Percentiles rank a stretch among this genome's conserved stretches.
Evolutionary conservation across 1,284 basidiomycete genomes (phyloP).

Genomic region (Macrocybe sp.): DNA sequence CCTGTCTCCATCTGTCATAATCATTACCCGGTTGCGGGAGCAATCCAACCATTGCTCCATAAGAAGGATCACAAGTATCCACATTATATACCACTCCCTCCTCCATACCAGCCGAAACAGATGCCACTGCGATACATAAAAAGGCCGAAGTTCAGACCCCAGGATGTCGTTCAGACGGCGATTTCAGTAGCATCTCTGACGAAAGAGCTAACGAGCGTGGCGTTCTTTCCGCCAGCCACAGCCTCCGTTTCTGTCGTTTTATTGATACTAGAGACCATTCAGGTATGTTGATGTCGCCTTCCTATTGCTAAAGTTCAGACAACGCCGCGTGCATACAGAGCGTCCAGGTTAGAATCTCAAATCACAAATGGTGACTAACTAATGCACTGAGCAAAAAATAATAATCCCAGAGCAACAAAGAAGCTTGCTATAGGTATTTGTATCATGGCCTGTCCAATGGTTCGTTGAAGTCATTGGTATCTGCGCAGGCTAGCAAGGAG

Average conservation of each 20-base stretch:
- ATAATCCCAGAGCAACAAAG: conserved; percentile 30
- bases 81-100: background rate
- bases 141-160: conserved; percentile 9
- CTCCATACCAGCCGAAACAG: background rate
- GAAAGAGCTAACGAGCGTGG: conserved; percentile 19
- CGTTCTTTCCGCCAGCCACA: conserved; percentile 36
- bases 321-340: conserved; percentile 6
- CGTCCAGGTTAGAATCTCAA: conserved; percentile 13
- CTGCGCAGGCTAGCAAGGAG: conserved; percentile 32
- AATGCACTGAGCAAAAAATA: background rate
- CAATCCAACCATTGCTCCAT: too few relatives aligned
- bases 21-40: too few relatives aligned
- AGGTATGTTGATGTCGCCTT: conserved; percentile 24
- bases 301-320: background rate
- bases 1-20: too few relatives aligned
- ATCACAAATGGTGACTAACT: background rate
- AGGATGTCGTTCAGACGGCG: conserved; percentile 18
- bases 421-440: conserved; percentile 30
- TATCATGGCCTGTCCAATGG: background rate
- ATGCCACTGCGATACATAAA: conserved; percentile 19
- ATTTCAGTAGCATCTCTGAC: conserved; percentile 17
- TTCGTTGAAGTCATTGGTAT: background rate
- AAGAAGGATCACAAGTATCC: too few relatives aligned
- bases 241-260: conserved; percentile 37
- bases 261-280: conserved; percentile 40